Base-by-base conservation (phyloP, 352 stramenopile species). In the Globisporangium solare region DNA sequence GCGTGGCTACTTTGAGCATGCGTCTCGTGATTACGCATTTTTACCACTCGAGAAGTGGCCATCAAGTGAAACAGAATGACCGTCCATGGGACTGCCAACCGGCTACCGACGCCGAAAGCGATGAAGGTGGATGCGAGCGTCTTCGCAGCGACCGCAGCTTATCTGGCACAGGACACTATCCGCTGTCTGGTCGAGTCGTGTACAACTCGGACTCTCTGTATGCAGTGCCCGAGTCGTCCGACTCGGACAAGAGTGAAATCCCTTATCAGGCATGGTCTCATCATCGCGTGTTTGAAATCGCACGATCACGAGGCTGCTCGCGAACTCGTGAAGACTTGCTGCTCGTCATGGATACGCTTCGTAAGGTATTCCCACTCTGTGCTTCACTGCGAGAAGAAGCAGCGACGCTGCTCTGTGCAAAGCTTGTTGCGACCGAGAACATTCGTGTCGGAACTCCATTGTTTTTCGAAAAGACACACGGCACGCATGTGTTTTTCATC, bases 1-100 rank as follows among this genome's bases (percentile, higher is more conserved):
- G 31, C 69, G 68, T 45, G 75, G 75, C 0, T 70, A 88, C 7
- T 88, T 83, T 40, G 74, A 88, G 51, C 77, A 83, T 27, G 78
- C 78, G 6, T 74, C 78, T n/a, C 63, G 65, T 24, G 78, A 88
- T 50, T 88, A 85, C 17, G 67, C 66, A 14, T 24, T 56, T 56
- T n/a, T 61, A 48, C 27, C 56, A 61, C 47, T 18, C 54, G 17
- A 49, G 55, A 37, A 27, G 24, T 37, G 51, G 51, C 7, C 22
- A 24, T 66, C 20, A 48, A 60, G 48, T 54, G 18, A 45, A 54
- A 14, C 48, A 54, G 12, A 13, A 27, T 20, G 31, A 54, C 27
- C 31, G 48, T 15, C 48, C 48, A 3, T 54, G 48, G 48, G 48
- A 54, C 1, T 2, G 13, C n/a, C n/a, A 51, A 7, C 27, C 14